phyloP scores from a whole-genome alignment of 345 rosid genomes.

The Ceriops decandra region DNA sequence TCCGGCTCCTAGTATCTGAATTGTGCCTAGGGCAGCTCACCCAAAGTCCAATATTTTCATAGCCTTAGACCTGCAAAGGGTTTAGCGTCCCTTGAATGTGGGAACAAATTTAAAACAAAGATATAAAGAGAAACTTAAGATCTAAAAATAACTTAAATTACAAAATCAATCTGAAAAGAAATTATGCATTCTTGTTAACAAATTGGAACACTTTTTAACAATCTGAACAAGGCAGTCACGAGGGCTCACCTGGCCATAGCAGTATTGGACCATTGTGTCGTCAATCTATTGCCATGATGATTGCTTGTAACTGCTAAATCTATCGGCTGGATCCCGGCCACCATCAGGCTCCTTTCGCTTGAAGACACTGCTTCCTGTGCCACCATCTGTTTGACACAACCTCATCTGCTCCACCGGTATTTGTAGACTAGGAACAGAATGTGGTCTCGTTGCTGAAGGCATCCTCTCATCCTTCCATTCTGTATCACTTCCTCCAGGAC shows the following conservation, averaged over 20 bases:
- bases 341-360: slow-evolving; percentile 94
- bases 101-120: not conserved
- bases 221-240: too few species aligned
- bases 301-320: slow-evolving; percentile 48
- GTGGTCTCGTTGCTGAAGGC: slow-evolving; percentile 45
- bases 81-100: not conserved
- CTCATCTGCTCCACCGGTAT: slow-evolving; percentile 65
- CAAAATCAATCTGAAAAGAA: not conserved
- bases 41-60: not conserved
- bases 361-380: slow-evolving; percentile 24
- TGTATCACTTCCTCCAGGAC: slow-evolving; percentile 62
- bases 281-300: slow-evolving; percentile 54
- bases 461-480: slow-evolving; percentile 66
- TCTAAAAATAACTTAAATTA: not conserved
- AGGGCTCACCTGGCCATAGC: not conserved
- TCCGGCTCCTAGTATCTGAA: not conserved
- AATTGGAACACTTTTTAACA: too few species aligned
- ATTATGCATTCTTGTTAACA: too few species aligned
- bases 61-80: not conserved
- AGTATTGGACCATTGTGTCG: not conserved
- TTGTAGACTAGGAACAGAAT: slow-evolving; percentile 48
- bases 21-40: not conserved
- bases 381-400: slow-evolving; percentile 63
- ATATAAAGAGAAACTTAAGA: not conserved
- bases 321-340: slow-evolving; percentile 52